Base-by-base conservation (phyloP, 148 eudicot species). In the Rhododendron ovatum region DNA sequence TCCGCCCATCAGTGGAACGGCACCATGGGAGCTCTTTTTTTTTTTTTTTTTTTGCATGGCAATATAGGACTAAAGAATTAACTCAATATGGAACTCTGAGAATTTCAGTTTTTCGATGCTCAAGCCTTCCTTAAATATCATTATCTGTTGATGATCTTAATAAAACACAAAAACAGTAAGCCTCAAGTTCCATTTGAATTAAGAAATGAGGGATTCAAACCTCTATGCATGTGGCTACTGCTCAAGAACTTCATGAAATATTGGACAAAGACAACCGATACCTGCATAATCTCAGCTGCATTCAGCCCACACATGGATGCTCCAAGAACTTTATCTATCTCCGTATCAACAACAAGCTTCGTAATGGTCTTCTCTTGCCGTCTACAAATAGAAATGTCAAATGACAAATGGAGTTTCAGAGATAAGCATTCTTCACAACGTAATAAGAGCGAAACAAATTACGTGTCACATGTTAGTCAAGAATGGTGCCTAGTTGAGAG, bases 261-360 rank as follows among this genome's bases (percentile, higher is more conserved):
- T 10, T 30, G 50, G 8, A 47, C 22, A 43, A 35, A 83, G 67
- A 26, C 26, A 50, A 80, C 57, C 9, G 2, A 57, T 91, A 94
- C 99, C 98, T 97, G 98, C 96, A 97, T 94, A 85, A 97, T 95
- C 89, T 97, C 99, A 87, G 99, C 87, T n/a, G 98, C 93, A 93
- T 97, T 98, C 50, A 98, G 98, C 77, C 99, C 99, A 80, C 98
- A 95, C 99, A 95, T 97, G 88, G 99, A 92, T 75, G 98, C 99
- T 85, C 99, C 99, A 86, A 97, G 90, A 85, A 97, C 99, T 91
- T 91, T 95, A 92, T 97, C 95, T 2, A 95, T 95, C 88, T 93
- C 95, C 61, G 93, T 93, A 86, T 95, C 98, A 65, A 97, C 99
- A 84, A 97, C 80, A 89, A 97, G 98, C 91, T 97, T 97, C 99